Evolutionary conservation across 805 yeast species (phyloP).

Genomic region (Saturnispora sekii): DNA sequence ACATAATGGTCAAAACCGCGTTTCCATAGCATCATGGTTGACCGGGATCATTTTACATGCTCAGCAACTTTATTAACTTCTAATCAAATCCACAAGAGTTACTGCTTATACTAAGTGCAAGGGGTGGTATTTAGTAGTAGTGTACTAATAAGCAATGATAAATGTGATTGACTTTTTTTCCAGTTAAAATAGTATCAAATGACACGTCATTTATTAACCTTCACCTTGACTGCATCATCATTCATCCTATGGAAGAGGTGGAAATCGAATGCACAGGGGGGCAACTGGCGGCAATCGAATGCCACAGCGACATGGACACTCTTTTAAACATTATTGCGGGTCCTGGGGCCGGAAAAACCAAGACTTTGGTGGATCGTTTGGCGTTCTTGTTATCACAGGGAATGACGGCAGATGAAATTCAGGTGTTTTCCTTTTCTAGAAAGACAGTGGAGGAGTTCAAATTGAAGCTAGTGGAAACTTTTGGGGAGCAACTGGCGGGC

Average conservation of each 20-base stretch:
- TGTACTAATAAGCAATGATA: too few species aligned
- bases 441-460: slow-evolving; percentile 47
- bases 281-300: slow-evolving; percentile 37
- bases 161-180: not conserved
- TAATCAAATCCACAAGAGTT: not conserved
- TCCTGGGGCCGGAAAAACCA: slow-evolving; percentile 69
- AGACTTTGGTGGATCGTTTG: slow-evolving; percentile 45
- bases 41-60: not conserved
- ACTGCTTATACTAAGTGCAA: too few species aligned
- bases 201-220: slow-evolving; percentile 1
- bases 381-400: slow-evolving; percentile 33
- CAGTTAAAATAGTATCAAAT: not conserved
- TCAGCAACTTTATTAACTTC: not conserved
- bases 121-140: too few species aligned
- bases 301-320: slow-evolving; percentile 30
- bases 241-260: slow-evolving; percentile 4
- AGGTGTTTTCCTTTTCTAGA: slow-evolving; percentile 61
- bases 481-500: slow-evolving; percentile 28
- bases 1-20: too few species aligned
- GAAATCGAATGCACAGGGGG: slow-evolving; percentile 30
- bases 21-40: too few species aligned
- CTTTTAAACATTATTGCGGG: slow-evolving; percentile 52
- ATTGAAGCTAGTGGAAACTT: slow-evolving; percentile 21
- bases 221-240: not conserved
- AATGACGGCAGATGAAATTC: slow-evolving; percentile 40